These are phyloP conservation scores for Diplodia scrobiculata DNA, from an alignment of 2,329 filamentous ascomycete species.

Conservation along the genomic window DNA sequence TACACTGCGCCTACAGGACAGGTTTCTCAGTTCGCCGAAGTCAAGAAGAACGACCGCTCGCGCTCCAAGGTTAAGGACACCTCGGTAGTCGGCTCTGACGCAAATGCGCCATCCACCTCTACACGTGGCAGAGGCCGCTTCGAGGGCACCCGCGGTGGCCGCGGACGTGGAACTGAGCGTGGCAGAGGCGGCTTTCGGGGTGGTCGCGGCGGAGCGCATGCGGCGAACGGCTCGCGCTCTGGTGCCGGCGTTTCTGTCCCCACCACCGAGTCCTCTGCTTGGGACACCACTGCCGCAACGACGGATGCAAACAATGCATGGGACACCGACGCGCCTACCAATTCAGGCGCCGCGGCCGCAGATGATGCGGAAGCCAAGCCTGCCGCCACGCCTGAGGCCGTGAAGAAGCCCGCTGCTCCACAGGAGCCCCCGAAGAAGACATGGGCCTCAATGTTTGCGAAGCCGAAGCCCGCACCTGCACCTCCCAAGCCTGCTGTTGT, in stretches of 20 bases:
- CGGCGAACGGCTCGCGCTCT: constrained; percentile 63
- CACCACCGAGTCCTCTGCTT: constrained; percentile 68
- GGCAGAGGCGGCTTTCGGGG: constrained; percentile 57
- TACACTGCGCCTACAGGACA: constrained; percentile 57
- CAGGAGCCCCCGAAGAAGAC: constrained; percentile 52
- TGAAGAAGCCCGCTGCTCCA: constrained; percentile 41
- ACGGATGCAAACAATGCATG: constrained; percentile 35
- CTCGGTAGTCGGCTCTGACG: constrained; percentile 56
- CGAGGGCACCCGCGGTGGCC: constrained; percentile 58
- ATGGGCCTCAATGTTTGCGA: constrained; percentile 58
- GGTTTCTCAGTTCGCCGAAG: constrained; percentile 81
- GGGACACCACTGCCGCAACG: constrained; percentile 51
- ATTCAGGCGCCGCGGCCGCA: constrained; percentile 41
- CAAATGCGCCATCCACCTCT: constrained; percentile 31
- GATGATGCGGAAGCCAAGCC: constrained; percentile 39
- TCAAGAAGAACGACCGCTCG: constrained; percentile 73
- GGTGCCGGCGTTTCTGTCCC: constrained; percentile 61
- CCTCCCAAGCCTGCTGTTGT: constrained; percentile 43
- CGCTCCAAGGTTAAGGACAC: constrained; percentile 72
- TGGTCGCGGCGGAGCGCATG: constrained; percentile 61
- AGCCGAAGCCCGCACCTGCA: constrained; percentile 53
- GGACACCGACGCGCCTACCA: constrained; percentile 34
- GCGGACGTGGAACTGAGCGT: constrained; percentile 62
- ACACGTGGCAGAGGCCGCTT: constrained; percentile 27
- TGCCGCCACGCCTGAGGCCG: constrained; percentile 39